phyloP scores from a whole-genome alignment of 495 filamentous ascomycete genomes.

The Parathielavia appendiculata region DNA sequence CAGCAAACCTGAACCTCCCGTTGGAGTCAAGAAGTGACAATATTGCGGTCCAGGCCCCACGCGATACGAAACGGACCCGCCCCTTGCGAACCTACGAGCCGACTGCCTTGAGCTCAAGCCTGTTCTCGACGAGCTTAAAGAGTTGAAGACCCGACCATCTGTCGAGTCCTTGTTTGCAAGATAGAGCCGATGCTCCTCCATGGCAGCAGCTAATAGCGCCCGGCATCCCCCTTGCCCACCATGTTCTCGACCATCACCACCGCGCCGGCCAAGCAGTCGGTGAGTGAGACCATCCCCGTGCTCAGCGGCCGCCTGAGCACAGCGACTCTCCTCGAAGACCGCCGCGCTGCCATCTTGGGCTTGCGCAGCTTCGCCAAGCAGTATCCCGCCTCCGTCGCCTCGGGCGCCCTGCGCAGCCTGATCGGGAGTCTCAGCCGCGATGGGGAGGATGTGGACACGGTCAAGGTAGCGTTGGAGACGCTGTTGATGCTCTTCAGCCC shows the following conservation, averaged over 20 bases:
- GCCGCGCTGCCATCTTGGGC: constrained; percentile 85
- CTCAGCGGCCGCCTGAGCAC: constrained; percentile 80
- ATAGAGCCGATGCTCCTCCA: constrained; percentile 15
- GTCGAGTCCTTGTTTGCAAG: neutral
- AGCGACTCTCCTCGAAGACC: constrained; percentile 87
- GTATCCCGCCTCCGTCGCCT: constrained; percentile 94
- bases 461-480: constrained; percentile 91
- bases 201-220: constrained; percentile 15
- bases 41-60: neutral
- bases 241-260: constrained; percentile 85
- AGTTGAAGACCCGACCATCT: neutral
- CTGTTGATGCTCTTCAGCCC: constrained; percentile 81
- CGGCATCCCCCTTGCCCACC: constrained; percentile 8
- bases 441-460: constrained; percentile 92
- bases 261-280: constrained; percentile 92
- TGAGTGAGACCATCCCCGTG: constrained; percentile 84
- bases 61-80: neutral
- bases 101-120: no score
- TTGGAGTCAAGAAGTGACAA: neutral
- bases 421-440: constrained; percentile 82
- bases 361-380: constrained; percentile 92
- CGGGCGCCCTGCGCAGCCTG: constrained; percentile 76
- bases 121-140: neutral
- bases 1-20: neutral
- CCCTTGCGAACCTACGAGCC: neutral